Evolutionary conservation across 2,329 filamentous ascomycete genomes (phyloP), one percentile per base, ranked within the genome.

Genomic region (Fonsecaea pugnacius): DNA sequence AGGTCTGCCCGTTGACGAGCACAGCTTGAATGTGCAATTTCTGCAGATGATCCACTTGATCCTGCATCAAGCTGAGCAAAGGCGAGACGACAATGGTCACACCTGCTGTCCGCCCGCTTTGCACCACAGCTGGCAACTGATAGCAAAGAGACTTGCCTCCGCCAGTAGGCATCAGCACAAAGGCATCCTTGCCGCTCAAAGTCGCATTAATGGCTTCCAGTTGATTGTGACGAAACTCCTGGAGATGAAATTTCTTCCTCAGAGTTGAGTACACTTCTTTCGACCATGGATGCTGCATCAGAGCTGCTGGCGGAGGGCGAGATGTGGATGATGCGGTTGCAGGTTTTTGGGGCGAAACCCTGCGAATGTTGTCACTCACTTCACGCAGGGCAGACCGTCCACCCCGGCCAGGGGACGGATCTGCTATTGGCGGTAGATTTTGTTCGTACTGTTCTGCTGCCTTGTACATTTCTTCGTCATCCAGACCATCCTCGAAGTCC

Each of bases 131-230:
- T 14, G 95, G 96, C 12, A 99, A 80, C 75, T 99, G 96, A 75
- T 99, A 99, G 76, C 95, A 98, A 1, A 99, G 82, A 1, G 94
- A 98, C 75, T 99, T 99, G 48, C 95, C 95, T 65, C 95, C 95
- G 59, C 95, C 95, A 0, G 95, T 99, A 2, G 96, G 95, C 95
- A 99, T 99, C 43, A 99, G 82, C 16, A 99, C 90, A 75, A 99
- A 99, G 0, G 91, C 89, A 77, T 99, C 94, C 68, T 94, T 88
- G 2, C 94, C 95, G 33, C 81, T 83, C 52, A 99, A 80, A 0
- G 95, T 98, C 1, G 93, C 90, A 76, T 99, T 98, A 76, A 99
- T 97, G 14, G 95, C 93, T 76, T 98, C 91, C 1, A 98, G 83
- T 74, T 99, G 95, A 73, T 97, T 95, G 60, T 89, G 87, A 33